Evolutionary conservation across 2,329 filamentous ascomycete genomes (phyloP), one percentile per base, ranked within the genome.

Genomic region (Neofusicoccum sp.): DNA sequence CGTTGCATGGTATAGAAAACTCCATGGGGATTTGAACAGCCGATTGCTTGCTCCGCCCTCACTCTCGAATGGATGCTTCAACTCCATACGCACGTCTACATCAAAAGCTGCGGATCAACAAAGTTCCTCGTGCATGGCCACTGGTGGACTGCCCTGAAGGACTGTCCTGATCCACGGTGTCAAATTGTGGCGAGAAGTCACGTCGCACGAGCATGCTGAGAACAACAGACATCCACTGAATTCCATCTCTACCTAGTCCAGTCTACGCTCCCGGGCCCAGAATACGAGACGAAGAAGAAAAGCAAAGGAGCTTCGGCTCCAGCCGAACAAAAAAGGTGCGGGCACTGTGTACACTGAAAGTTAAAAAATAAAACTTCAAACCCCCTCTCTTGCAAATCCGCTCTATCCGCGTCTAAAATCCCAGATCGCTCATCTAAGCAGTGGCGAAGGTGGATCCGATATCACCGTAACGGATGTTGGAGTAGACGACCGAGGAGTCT

Each of bases 381-480:
- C 8, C 3, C 9, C 31, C 14, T 36, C 20, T 51, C 38, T 6
- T 38, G 24, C 26, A 31, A 30, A 16, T 3, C 11, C 36, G 20
- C 3, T 54, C 49, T 54, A 54, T 54, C 24, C 49, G n/a, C 34
- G 20, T 54, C 49, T 54, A 54, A 30, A n/a, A 38, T 36, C 24
- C 8, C 7, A 8, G 7, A n/a, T 16, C 26, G 20, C n/a, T 54
- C 24, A 24, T 44, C 28, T 56, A 56, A 54, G 49, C 49, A 26
- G 47, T 26, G 56, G 67, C 65, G 63, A 74, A 76, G 26, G 74
- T 76, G 16, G 74, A 75, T 60, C 71, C 72, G 63, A 76, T 73
- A 24, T 73, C 70, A 7, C 74, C 74, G 56, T 75, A 73, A 67
- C 70, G 72, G 68, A 76, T 76, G 71, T 76, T 75, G 63, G 69